These are phyloP conservation scores for Fusarium verrucosum DNA, from an alignment of 2,329 filamentous ascomycete genomes.

Conservation along the genomic window DNA sequence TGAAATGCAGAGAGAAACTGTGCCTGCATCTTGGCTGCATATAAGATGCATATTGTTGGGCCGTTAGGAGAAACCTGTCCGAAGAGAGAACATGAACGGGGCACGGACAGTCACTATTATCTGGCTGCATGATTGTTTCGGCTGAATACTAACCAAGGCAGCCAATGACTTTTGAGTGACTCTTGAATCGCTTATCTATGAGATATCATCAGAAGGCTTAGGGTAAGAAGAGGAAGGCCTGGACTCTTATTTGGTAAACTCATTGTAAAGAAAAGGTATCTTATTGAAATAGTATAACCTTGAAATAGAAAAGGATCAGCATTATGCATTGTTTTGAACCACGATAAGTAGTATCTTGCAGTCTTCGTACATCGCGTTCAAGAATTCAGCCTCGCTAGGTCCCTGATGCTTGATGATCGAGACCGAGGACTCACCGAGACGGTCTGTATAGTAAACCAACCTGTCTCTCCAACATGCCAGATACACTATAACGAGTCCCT, in stretches of 20 bases:
- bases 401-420: not conserved
- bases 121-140: not conserved
- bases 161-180: not conserved
- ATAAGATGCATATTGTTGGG: constrained; percentile 6
- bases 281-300: too few species aligned
- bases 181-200: not conserved
- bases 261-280: too few species aligned
- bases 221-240: not conserved
- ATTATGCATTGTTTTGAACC: not conserved
- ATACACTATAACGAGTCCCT: not conserved
- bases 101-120: not conserved
- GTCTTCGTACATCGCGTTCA: not conserved
- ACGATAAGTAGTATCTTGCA: not conserved
- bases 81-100: not conserved
- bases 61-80: not conserved
- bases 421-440: not conserved
- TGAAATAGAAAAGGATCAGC: not conserved
- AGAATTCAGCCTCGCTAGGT: not conserved
- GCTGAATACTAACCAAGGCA: not conserved
- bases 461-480: not conserved
- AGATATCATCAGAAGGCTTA: not conserved
- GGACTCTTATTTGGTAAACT: too few species aligned
- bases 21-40: constrained; percentile 18
- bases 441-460: not conserved
- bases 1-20: constrained; percentile 6